Percentiles rank a stretch among this genome's conserved stretches.
These are phyloP conservation scores for Wickerhamomyces bisporus DNA, from an alignment of 805 yeast species.

Conservation along the genomic window DNA sequence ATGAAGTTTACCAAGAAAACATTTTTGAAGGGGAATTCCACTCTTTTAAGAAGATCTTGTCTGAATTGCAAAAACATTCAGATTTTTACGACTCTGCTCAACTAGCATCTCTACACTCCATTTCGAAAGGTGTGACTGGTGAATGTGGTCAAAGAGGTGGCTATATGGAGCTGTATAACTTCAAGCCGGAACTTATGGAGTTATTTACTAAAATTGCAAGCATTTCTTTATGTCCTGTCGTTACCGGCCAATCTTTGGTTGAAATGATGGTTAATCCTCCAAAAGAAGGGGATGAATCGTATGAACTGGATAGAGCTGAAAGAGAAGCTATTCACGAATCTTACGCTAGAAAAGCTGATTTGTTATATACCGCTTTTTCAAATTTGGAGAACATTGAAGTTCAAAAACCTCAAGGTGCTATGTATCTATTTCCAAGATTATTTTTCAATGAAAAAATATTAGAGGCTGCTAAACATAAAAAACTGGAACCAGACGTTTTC, in stretches of 20 bases:
- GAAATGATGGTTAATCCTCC: conserved; percentile 96
- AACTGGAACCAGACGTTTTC: conserved; percentile 73
- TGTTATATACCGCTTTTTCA: conserved; percentile 65
- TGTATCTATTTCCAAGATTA: conserved; percentile 90
- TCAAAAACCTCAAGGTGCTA: conserved; percentile 93
- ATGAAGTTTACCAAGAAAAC: conserved; percentile 96
- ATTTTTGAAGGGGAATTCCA: conserved; percentile 76
- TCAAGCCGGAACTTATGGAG: conserved; percentile 61
- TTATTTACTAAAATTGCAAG: conserved; percentile 82
- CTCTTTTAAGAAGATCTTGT: conserved; percentile 77
- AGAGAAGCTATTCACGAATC: conserved; percentile 55
- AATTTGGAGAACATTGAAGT: conserved; percentile 79
- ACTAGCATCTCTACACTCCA: conserved; percentile 92
- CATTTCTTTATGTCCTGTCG: conserved; percentile 89
- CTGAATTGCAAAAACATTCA: conserved; percentile 55
- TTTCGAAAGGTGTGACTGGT: conserved; percentile 95
- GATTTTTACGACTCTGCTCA: conserved; percentile 65
- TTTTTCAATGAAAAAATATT: conserved; percentile 60
- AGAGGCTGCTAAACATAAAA: conserved; percentile 50
- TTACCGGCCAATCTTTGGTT: conserved; percentile 88
- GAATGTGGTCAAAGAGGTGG: conserved; percentile 99
- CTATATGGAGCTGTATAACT: conserved; percentile 89
- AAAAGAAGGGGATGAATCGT: conserved; percentile 66
- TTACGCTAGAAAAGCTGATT: conserved; percentile 56
- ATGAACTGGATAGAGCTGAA: conserved; percentile 60